Evolutionary conservation across 2,329 filamentous ascomycete genomes (phyloP), one percentile per base, ranked within the genome.

Genomic region (Fonsecaea erecta): DNA sequence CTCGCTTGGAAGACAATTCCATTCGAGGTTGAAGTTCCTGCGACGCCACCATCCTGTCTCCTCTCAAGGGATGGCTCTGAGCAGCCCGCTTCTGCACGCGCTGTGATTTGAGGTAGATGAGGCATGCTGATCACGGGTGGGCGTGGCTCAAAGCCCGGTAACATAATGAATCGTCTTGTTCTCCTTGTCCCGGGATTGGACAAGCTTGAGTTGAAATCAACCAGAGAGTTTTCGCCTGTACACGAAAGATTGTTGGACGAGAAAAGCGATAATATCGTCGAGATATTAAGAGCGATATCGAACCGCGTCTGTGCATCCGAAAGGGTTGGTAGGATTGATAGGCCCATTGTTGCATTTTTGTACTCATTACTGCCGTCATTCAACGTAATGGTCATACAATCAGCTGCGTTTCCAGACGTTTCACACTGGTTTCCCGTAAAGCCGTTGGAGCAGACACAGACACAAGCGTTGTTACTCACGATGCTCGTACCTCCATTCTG

Each of bases 361-460:
- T 77, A 79, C 46, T 71, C 69, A 6, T 70, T 73, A 0, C 73
- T 72, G 48, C 79, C 78, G 28, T 80, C 76, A 32, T 74, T 76
- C 2, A 80, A 70, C 35, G 75, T 69, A 1, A 81, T 82, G 0
- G 83, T 87, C 6, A 84, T 83, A 58, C 66, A 70, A 48, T 68
- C 68, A 24, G 64, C 57, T 53, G 78, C 78, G 26, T 83, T 79
- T 62, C 84, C 83, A 14, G 80, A 77, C 3, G 77, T 78, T 1
- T 78, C 81, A 73, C 89, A 91, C 16, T 80, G 83, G 1, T 78
- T 78, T 24, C 89, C 89, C 0, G 90, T 93, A 75, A 94, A 98
- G 1, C 93, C 92, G 72, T 95, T 93, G 24, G 89, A 87, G 77
- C 94, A 99, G 51, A 97, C 87, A 75, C 94, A 99, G 12, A 89